These are phyloP conservation scores for Aspergillus caelatus DNA, from an alignment of 2,329 filamentous ascomycete species.

Conservation along the genomic window DNA sequence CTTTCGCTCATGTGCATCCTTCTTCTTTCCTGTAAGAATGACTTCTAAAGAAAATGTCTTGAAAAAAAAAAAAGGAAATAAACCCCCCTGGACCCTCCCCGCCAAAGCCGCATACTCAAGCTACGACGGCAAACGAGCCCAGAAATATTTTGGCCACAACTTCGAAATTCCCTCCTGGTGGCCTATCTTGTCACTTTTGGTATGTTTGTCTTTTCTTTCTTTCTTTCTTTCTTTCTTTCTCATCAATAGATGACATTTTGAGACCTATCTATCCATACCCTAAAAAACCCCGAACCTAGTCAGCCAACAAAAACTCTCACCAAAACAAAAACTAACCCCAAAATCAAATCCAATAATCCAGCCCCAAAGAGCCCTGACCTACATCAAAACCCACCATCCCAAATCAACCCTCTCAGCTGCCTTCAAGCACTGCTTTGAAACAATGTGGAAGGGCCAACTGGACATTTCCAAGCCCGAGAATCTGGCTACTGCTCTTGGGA, in stretches of 20 bases:
- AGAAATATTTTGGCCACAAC: conserved; percentile 52
- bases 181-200: conserved; percentile 57
- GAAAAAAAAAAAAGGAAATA: conserved; percentile 60
- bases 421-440: conserved; percentile 59
- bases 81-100: conserved; percentile 71
- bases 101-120: conserved; percentile 65
- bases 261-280: background rate
- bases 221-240: conserved; percentile 11
- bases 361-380: conserved; percentile 67
- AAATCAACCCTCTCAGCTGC: conserved; percentile 54
- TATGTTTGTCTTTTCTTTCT: conserved; percentile 47
- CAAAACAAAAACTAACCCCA: background rate
- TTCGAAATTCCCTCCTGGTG: conserved; percentile 54
- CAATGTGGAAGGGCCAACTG: conserved; percentile 64
- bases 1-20: too few relatives aligned
- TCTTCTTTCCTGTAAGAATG: background rate
- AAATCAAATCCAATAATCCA: conserved; percentile 33
- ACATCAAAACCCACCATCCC: conserved; percentile 64
- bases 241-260: too few relatives aligned
- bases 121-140: conserved; percentile 54
- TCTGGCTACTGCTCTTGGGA: conserved; percentile 39
- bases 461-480: conserved; percentile 63
- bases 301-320: background rate
- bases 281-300: too few relatives aligned
- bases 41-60: background rate